A percentile compares a stretch with the other conserved stretches of the same genome.
Evolutionary conservation across 441 rosid species (phyloP).

Genomic region (Aquilaria agallochum): DNA sequence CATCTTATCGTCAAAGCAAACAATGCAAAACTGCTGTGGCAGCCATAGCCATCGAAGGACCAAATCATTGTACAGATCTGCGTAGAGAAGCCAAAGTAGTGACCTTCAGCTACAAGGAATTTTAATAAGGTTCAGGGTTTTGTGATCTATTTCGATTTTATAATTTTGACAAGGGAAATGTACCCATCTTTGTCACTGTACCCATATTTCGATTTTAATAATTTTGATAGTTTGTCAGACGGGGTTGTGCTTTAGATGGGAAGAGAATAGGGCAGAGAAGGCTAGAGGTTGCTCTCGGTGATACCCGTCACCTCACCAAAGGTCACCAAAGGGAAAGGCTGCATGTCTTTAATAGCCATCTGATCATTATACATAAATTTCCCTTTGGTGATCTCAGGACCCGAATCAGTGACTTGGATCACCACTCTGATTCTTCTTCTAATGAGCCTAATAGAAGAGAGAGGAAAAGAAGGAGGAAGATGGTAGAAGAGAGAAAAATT

Average conservation of each 20-base stretch:
- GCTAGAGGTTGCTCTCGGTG: slow-evolving; percentile 49
- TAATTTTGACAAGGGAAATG: neutral
- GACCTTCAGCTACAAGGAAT: neutral
- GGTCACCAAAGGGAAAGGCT: slow-evolving; percentile 37
- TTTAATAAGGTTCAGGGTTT: slow-evolving; percentile 47
- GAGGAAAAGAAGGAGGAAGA: no score
- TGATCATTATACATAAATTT: slow-evolving; percentile 68
- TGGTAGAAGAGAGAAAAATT: no score
- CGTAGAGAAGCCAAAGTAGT: neutral
- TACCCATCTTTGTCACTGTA: no score
- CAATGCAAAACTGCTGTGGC: slow-evolving; percentile 63
- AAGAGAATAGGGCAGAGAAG: no score
- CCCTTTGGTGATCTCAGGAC: slow-evolving; percentile 38
- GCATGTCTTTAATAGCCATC: slow-evolving; percentile 49
- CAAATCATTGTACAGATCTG: neutral
- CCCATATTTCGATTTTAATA: no score
- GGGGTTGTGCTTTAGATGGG: no score
- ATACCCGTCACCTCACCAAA: slow-evolving; percentile 79
- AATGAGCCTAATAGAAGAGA: slow-evolving; percentile 5
- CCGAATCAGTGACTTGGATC: slow-evolving; percentile 53
- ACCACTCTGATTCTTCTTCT: slow-evolving; percentile 60
- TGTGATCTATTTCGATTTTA: slow-evolving; percentile 3
- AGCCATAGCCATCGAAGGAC: slow-evolving; percentile 37
- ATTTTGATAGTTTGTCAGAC: no score
- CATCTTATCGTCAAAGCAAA: slow-evolving; percentile 67